These are phyloP conservation scores for Microdochium trichocladiopsis DNA, from an alignment of 2,329 filamentous ascomycete genomes.

Conservation along the genomic window DNA sequence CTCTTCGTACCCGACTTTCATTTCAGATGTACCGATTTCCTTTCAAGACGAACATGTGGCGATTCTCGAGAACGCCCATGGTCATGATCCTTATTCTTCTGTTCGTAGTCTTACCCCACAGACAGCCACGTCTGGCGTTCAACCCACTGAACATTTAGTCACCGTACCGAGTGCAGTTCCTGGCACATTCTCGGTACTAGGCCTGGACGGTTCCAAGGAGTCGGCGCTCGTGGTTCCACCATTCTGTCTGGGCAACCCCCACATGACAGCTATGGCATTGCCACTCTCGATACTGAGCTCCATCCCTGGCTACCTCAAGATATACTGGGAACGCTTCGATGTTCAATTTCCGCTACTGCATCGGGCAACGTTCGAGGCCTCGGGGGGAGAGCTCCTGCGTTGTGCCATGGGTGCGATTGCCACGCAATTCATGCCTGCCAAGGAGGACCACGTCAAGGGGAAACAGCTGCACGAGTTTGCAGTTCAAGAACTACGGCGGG, in stretches of 20 bases:
- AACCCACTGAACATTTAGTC: slow-evolving; percentile 42
- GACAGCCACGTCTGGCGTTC: slow-evolving; percentile 31
- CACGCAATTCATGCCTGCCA: slow-evolving; percentile 39
- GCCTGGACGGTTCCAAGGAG: neutral
- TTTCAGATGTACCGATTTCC: slow-evolving; percentile 26
- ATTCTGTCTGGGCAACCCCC: neutral
- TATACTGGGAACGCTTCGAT: slow-evolving; percentile 47
- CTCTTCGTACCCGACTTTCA: slow-evolving; percentile 24
- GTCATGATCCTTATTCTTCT: slow-evolving; percentile 30
- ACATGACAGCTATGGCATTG: slow-evolving; percentile 8
- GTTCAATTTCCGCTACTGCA: slow-evolving; percentile 43
- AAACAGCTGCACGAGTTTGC: slow-evolving; percentile 44
- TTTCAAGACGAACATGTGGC: slow-evolving; percentile 25
- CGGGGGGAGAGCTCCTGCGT: slow-evolving; percentile 35
- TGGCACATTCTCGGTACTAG: slow-evolving; percentile 4
- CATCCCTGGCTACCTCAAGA: slow-evolving; percentile 41
- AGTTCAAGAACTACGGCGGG: slow-evolving; percentile 39
- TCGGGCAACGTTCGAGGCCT: slow-evolving; percentile 33
- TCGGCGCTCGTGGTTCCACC: slow-evolving; percentile 18
- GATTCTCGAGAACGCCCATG: slow-evolving; percentile 24
- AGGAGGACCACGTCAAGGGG: slow-evolving; percentile 42
- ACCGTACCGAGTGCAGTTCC: slow-evolving; percentile 32
- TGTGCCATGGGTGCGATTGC: slow-evolving; percentile 52
- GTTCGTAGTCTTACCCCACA: slow-evolving; percentile 44
- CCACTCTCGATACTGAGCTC: slow-evolving; percentile 28